These are phyloP conservation scores for Parsonsia alboflavescens DNA, from an alignment of 257 asterid genomes.

Conservation along the genomic window DNA sequence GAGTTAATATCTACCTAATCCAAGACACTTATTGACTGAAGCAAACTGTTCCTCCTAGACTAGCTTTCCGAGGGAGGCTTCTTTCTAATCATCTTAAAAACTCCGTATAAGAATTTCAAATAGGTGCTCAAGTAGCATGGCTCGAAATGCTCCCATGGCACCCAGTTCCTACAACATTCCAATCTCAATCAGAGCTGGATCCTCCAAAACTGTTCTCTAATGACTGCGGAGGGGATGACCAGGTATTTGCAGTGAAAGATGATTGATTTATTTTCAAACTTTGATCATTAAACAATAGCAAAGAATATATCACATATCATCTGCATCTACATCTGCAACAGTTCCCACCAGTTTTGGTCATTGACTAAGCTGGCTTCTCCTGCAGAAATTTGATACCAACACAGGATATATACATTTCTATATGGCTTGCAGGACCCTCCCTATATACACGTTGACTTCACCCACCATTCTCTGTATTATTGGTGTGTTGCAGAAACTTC, in stretches of 20 bases:
- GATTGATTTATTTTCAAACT: slow-evolving; percentile 16
- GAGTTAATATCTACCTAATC: background rate
- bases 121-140: background rate
- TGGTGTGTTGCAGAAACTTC: too few relatives aligned
- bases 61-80: background rate
- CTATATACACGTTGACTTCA: too few relatives aligned
- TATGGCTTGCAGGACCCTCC: too few relatives aligned
- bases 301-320: slow-evolving; percentile 27
- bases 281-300: background rate
- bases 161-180: background rate
- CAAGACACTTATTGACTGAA: background rate
- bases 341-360: slow-evolving; percentile 43
- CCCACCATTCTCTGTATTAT: too few relatives aligned
- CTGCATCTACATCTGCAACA: slow-evolving; percentile 37
- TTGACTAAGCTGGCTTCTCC: too few relatives aligned
- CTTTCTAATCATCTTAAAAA: background rate
- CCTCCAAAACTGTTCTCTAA: slow-evolving; percentile 12
- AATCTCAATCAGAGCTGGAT: slow-evolving; percentile 1
- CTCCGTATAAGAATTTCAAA: background rate
- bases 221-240: background rate
- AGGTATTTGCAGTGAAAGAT: slow-evolving; percentile 11
- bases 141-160: background rate
- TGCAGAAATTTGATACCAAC: too few relatives aligned
- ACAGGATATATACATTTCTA: too few relatives aligned
- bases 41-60: background rate